Percentiles rank a stretch among this genome's conserved stretches.
Conservation (phyloP, 148 eudicot species). For the Spergularia bocconei region DNA sequence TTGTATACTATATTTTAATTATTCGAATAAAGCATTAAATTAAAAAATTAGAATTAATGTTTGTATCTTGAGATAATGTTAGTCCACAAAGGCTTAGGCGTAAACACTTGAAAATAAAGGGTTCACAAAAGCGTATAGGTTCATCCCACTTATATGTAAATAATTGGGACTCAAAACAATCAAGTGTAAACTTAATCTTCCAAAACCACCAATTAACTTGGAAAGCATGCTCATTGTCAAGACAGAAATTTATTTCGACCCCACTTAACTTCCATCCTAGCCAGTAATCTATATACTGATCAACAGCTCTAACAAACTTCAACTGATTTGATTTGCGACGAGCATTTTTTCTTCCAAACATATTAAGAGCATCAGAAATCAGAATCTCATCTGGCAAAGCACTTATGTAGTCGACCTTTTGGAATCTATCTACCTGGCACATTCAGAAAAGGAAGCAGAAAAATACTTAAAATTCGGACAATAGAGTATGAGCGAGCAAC, state of each 20-base stretch:
- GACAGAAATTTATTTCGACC: background rate
- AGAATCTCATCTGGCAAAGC: constrained; percentile 18
- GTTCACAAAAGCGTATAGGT: background rate
- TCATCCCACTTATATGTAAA: no score
- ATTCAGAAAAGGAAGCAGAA: no score
- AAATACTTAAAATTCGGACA: no score
- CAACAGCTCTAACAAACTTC: constrained; percentile 15
- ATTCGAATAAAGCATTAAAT: no score
- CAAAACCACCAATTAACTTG: constrained; percentile 1
- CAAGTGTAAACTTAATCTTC: background rate
- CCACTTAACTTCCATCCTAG: background rate
- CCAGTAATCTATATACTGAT: constrained; percentile 1
- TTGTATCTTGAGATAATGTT: background rate
- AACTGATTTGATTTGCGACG: background rate
- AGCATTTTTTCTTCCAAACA: background rate
- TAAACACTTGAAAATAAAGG: background rate
- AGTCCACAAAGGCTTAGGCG: background rate
- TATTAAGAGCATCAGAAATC: constrained; percentile 2
- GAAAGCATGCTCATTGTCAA: background rate
- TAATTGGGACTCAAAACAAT: no score
- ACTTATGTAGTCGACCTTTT: background rate
- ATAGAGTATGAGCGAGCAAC: no score
- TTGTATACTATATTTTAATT: no score
- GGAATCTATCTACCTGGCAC: no score
- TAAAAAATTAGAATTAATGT: no score